Evolutionary conservation across 2,329 filamentous ascomycete genomes (phyloP), one percentile per base, ranked within the genome.

Genomic region (Cordyceps militaris): DNA sequence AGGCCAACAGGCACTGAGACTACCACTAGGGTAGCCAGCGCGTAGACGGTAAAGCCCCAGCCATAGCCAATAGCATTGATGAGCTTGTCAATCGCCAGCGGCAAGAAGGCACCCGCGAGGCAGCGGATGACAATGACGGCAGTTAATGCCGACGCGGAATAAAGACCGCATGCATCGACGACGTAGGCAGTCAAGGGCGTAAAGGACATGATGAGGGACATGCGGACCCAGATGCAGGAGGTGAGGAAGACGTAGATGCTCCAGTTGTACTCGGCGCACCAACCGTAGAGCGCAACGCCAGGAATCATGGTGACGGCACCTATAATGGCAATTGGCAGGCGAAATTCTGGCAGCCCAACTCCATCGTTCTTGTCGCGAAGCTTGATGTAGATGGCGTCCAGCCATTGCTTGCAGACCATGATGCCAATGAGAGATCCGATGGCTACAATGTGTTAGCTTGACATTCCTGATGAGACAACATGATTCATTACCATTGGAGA

Each of bases 71-170:
- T 8, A 7, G 10, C 21, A n/a, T 47, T 56, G 32, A 97, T 97
- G 16, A 72, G 74, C 57, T 71, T 96, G 82, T 96, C 95, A 70
- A 97, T 97, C 68, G 93, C 94, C 42, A 97, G 93, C 66, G 94
- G 94, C 38, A 97, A 86, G 75, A 97, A 97, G 63, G 94, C 92
- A 70, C 94, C 93, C 67, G 93, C 93, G 64, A 93, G 90, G 76
- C 97, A 97, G 61, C 88, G 88, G 68, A 91, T 44, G 26, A 61
- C 57, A 21, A 60, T 59, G 40, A 56, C 56, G 3, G 47, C 59
- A 3, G 59, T 56, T 23, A 60, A 26, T 3, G 59, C 59, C 1
- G 59, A 60, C 4, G 59, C 59, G 4, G 59, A 55, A 9, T 55
- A 59, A 4, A 56, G 19, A 19, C 56, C 59, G 46, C 56, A 56